These are phyloP conservation scores for Ceratobasidium sp. DNA, from an alignment of 1,284 basidiomycete species.

Conservation along the genomic window DNA sequence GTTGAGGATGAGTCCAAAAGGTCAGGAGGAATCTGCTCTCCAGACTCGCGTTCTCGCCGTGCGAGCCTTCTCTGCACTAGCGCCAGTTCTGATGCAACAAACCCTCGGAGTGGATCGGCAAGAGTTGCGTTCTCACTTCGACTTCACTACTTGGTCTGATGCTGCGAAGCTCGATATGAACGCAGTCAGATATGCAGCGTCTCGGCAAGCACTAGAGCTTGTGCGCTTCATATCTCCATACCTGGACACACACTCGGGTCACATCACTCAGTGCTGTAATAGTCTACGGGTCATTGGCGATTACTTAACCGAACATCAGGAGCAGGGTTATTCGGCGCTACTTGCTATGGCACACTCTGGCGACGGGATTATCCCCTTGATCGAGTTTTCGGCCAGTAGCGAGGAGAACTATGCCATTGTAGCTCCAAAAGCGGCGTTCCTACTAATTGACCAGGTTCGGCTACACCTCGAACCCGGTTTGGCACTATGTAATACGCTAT, in stretches of 20 bases:
- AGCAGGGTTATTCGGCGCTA: background rate
- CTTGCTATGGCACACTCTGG: background rate
- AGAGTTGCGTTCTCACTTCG: background rate
- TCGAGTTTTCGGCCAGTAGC: background rate
- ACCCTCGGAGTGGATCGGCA: background rate
- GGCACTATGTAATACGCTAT: background rate
- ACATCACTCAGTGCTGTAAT: background rate
- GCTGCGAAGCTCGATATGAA: background rate
- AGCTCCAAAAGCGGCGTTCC: background rate
- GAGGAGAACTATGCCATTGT: background rate
- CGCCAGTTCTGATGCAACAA: background rate
- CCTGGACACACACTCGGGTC: background rate
- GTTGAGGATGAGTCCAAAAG: background rate
- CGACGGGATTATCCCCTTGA: background rate
- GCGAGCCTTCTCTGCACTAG: background rate
- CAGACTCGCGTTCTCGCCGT: background rate
- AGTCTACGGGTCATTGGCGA: background rate
- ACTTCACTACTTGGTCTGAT: background rate
- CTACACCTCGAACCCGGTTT: background rate
- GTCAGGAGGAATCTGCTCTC: background rate
- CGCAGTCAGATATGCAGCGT: background rate
- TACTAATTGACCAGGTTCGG: background rate
- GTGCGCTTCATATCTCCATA: background rate
- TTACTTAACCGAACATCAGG: constrained; percentile 1
- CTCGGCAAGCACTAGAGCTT: background rate